Percentiles rank a stretch among this genome's conserved stretches.
These are phyloP conservation scores for Rhodosporidiobolus sp. DNA, from an alignment of 768 basidiomycete species.

Conservation along the genomic window DNA sequence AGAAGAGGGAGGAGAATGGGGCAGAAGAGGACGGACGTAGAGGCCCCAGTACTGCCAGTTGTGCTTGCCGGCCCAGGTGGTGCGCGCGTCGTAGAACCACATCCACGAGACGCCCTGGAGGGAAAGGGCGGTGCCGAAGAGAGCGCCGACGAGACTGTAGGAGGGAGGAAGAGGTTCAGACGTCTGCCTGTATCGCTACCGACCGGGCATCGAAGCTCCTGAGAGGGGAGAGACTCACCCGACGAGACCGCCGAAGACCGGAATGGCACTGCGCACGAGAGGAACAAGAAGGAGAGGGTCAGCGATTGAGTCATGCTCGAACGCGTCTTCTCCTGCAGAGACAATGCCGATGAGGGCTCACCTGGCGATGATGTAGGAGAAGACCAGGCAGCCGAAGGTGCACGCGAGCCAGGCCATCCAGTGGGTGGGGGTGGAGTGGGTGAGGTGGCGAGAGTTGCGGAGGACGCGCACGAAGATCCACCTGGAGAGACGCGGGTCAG, in stretches of 20 bases:
- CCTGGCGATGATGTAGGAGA: conserved; percentile 44
- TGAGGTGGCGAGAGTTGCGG: conserved; percentile 38
- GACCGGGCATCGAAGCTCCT: too few relatives aligned
- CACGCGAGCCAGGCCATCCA: conserved; percentile 39
- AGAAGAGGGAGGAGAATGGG: background rate
- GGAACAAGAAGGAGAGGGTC: too few relatives aligned
- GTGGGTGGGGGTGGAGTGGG: conserved; percentile 31
- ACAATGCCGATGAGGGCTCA: too few relatives aligned
- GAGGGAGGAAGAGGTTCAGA: background rate
- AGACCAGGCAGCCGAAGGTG: conserved; percentile 12
- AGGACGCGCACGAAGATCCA: conserved; percentile 43
- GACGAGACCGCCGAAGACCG: conserved; percentile 13
- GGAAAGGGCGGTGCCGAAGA: conserved; percentile 40
- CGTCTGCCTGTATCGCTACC: too few relatives aligned
- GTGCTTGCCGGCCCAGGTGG: background rate
- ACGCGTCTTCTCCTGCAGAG: too few relatives aligned
- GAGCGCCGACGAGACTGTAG: conserved; percentile 33
- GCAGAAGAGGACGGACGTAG: background rate
- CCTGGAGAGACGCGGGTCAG: conserved; percentile 15
- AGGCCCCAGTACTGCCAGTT: background rate
- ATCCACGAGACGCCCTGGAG: conserved; percentile 24
- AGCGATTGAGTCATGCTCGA: too few relatives aligned
- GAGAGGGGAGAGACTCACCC: background rate
- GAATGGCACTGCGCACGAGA: too few relatives aligned
- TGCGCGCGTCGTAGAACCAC: conserved; percentile 35